Conservation (phyloP, 352 stramenopile genomes). For the Thraustochytrium sp. region DNA sequence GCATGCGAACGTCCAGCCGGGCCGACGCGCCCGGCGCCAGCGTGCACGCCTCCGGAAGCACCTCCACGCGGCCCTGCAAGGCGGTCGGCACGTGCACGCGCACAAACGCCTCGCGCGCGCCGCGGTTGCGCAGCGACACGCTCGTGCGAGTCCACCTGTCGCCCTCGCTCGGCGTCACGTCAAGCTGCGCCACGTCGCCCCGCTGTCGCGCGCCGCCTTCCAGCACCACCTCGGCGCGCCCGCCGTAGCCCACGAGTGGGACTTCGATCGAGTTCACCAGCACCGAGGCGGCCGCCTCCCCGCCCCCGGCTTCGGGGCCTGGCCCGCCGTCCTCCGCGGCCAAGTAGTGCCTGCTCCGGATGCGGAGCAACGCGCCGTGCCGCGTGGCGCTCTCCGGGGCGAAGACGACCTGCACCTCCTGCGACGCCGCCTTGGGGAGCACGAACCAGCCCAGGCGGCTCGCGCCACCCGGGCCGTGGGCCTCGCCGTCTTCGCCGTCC, state of each 20-base stretch:
- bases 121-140: neutral
- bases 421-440: neutral
- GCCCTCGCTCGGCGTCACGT: neutral
- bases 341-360: neutral
- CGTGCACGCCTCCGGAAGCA: neutral
- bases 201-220: neutral
- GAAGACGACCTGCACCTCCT: neutral
- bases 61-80: neutral
- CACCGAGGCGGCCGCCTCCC: neutral
- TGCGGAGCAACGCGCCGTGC: neutral
- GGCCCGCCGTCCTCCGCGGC: neutral
- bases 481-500: neutral
- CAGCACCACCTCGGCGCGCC: neutral
- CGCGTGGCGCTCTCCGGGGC: neutral
- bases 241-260: neutral
- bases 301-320: too few species aligned
- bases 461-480: too few species aligned
- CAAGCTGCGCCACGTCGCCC: neutral
- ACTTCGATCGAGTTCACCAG: neutral
- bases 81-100: neutral
- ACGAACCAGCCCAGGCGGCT: neutral
- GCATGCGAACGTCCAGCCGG: neutral
- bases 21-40: neutral
- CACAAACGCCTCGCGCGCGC: neutral
- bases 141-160: neutral